Evolutionary conservation across 2,329 filamentous ascomycete species (phyloP), one percentile per base, ranked within the genome.

Genomic region (Cladobotryum mycophilum): DNA sequence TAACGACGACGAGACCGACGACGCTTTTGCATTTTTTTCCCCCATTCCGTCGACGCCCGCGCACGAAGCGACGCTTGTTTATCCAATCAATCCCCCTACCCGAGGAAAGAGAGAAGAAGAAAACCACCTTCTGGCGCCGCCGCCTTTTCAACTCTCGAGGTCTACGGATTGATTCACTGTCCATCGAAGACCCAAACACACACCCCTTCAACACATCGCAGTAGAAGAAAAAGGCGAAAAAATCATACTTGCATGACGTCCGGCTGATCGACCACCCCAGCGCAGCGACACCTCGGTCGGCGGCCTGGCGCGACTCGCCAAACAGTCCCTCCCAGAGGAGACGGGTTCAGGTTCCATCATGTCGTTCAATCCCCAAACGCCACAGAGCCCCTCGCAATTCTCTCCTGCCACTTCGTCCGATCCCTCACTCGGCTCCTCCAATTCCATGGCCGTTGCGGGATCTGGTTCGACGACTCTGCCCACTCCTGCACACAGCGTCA

Each of bases 291-390:
- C 46, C 56, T 64, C 58, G 56, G 63, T 61, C 63, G 61, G 58
- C 58, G 64, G 57, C 61, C 63, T 45, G 59, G 58, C 62, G 64
- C 64, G 60, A 63, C 60, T 61, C 57, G 65, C 59, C 54, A 57
- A 55, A 56, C 55, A 50, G 53, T 56, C 61, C 56, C 61, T 56
- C 44, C 54, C 58, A 55, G 60, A 60, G 66, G 66, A 62, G 67
- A 42, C 48, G 41, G 44, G 44, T 43, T 64, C 59, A 12, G 14
- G 13, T 61, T 65, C 68, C 71, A 78, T 68, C 67, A 84, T 84
- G 80, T 81, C 79, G 70, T 82, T 80, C 74, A 80, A 84, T 67
- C 81, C 81, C 60, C 80, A 80, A 62, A 85, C 81, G 60, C 82
- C 82, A 65, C 81, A 84, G 74, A 85, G 81, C 66, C 81, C 81